Base-by-base conservation (phyloP, 2,329 filamentous ascomycete genomes). In the Leptodontidium sp. region DNA sequence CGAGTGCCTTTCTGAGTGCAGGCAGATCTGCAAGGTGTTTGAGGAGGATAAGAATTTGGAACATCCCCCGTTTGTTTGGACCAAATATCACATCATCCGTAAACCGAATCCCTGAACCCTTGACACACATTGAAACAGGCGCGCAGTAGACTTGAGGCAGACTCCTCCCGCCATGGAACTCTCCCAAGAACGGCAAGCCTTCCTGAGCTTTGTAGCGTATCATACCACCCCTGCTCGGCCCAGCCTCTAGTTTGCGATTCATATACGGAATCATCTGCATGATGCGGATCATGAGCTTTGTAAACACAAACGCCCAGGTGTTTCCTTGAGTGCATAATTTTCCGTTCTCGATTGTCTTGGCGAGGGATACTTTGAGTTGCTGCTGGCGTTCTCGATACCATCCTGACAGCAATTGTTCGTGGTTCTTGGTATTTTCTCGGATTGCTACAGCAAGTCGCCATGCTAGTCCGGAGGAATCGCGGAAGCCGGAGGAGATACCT, bases 391-490 rank as follows among this genome's bases (percentile, higher is more conserved):
- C 66, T 29, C 52, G 58, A 17, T 38, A 52, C 67, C 67, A 69
- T 15, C 45, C 67, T 55, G 40, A 29, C 15, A 69, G 59, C 7
- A 69, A 24, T 3, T 55, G 52, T 4, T 67, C 40, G n/a, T 35
- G 50, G 12, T 32, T 38, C 15, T 26, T 47, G 21, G 50, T 61
- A 4, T 29, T 38, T 15, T n/a, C 32, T 50, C 47, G 45, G 4
- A 57, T 29, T 8, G 68, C 45, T 17, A 71, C 3, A 17, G 70
- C 70, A 9, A 70, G 63, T n/a, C 70, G 61, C 70, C 70, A 71
- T 11, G 65, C 66, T 15, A 71, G 49, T 5, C 29, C 45, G 29
- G 66, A 29, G 21, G 58, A 68, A 32, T 71, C 70, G 15, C 68
- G 49, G 15, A 71, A 61, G 2, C 70, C 70, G 11, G 35, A 70